Percentiles rank a stretch among this genome's conserved stretches.
Evolutionary conservation across 106 monocot genomes (phyloP).

Genomic region (Apostasia ramifera): DNA sequence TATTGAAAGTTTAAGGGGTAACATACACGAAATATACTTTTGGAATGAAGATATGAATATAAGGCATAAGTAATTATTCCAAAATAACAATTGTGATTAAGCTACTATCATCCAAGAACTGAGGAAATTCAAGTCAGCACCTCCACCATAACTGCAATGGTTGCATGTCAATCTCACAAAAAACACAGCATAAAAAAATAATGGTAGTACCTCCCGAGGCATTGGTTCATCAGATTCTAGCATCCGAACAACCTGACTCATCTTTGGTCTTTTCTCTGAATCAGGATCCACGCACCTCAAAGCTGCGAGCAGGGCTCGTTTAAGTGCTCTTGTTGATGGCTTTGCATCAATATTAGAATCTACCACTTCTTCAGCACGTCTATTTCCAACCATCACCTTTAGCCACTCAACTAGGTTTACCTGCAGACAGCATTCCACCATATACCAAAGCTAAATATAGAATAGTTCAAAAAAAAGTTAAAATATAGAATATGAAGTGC

Average conservation of each 20-base stretch:
- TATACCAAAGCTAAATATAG: neutral
- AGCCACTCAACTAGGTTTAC: slow-evolving; percentile 98
- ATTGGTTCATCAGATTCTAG: slow-evolving; percentile 84
- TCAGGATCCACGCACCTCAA: slow-evolving; percentile 95
- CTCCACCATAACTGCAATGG: too few species aligned
- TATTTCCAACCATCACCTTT: slow-evolving; percentile 90
- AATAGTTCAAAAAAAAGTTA: too few species aligned
- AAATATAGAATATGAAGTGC: too few species aligned
- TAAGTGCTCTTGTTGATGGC: slow-evolving; percentile 85
- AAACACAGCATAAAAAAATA: neutral
- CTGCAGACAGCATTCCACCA: slow-evolving; percentile 26
- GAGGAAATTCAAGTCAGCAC: too few species aligned
- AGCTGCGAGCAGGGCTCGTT: slow-evolving; percentile 80
- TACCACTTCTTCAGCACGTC: slow-evolving; percentile 80
- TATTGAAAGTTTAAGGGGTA: too few species aligned
- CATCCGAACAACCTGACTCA: slow-evolving; percentile 95
- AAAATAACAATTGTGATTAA: too few species aligned
- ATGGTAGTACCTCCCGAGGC: slow-evolving; percentile 50
- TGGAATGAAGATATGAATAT: too few species aligned
- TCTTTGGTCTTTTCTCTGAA: slow-evolving; percentile 89
- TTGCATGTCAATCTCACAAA: too few species aligned
- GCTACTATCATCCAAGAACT: too few species aligned
- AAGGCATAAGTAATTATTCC: too few species aligned
- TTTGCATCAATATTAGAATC: slow-evolving; percentile 69
- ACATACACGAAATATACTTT: too few species aligned